Base-by-base conservation (phyloP, 2,329 filamentous ascomycete species). In the Alternaria alternata region DNA sequence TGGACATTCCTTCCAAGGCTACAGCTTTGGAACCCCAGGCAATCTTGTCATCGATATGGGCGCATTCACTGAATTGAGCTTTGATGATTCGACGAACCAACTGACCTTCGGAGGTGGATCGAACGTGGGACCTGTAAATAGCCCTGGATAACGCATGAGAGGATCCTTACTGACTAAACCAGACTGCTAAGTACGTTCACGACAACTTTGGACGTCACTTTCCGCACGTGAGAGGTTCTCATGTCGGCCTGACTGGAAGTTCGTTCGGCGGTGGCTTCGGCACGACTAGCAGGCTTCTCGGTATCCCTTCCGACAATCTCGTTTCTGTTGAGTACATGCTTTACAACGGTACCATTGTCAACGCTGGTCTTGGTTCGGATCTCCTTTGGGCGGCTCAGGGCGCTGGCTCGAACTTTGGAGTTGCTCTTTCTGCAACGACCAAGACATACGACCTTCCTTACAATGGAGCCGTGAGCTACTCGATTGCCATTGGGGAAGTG, bases 1-100 rank as follows among this genome's bases (percentile, higher is more conserved):
- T 49, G 62, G 20, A 44, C 62, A 65, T 16, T 65, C 62, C 3
- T 65, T 65, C 51, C 62, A 65, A 43, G 62, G 59, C 24, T 65
- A 55, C 20, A n/a, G 55, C 28, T 62, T 62, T 11, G 62, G 62
- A 1, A 56, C 11, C 9, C 59, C 62, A 3, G 62, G 62, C 11
- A 65, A 65, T 22, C 57, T 65, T 3, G 62, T 65, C 9, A 51
- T 65, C 14, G 36, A 62, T 18, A n/a, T 65, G 56, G 41, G n/a
- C 2, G 44, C 56, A 3, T 65, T 65, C 36, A 62, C 56, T 12
- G 46, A 51, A 9, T 26, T 61, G 34, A 65, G 52, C 26, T 67
- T 64, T 16, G 64, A 67, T 44, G 42, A 24, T 24, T n/a, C 60
- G 12, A 63, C 60, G 24, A 61, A 60, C 26, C 38, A 59, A 12